Base-by-base conservation (phyloP, 306 rosid genomes). In the Lithocarpus polystachyus region DNA sequence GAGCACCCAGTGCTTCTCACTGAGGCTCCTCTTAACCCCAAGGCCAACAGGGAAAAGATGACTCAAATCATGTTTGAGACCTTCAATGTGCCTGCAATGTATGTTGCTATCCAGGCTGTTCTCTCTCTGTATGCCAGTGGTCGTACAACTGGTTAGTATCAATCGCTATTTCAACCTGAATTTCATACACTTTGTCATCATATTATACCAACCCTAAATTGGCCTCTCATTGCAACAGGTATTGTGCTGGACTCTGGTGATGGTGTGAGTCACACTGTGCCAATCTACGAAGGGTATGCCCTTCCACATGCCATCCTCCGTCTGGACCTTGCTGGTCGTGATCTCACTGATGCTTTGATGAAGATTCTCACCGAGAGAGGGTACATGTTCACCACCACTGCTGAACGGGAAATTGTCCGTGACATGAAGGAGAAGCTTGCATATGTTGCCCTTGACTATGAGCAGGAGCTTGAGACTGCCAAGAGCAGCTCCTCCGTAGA, bases 381-480 rank as follows among this genome's bases (percentile, higher is more conserved):
- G 57, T 94, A 94, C 88, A 94, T 94, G 98, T 94, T 94, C 89
- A 94, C 98, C 61, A 94, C 98, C 87, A 92, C 97, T 45, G 98
- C 98, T 17, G 98, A 94, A 83, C 94, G 97, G 88, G 98, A 92
- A 92, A 92, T 94, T 92, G 98, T 94, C 55, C 94, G 98, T 84
- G 98, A 92, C 92, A 94, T 94, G 91, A 94, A 94, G 89, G 98
- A 94, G 85, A 92, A 94, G 88, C 97, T 94, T 75, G 98, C 98
- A 4, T 94, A 92, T 83, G 98, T 94, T 83, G 98, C 98, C 73
- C 78, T 94, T 22, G 97, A 92, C 87, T 94, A 89, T 71, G 97
- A 94, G 85, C 98, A 92, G 85, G 97, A 94, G 64, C 98, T 92
- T 13, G 97, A 90, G 89, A 94, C 98, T 68, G 93, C 98, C 68